These are phyloP conservation scores for Chlamydomonas sp. DNA, from an alignment of 139 green algal genomes.

Conservation along the genomic window DNA sequence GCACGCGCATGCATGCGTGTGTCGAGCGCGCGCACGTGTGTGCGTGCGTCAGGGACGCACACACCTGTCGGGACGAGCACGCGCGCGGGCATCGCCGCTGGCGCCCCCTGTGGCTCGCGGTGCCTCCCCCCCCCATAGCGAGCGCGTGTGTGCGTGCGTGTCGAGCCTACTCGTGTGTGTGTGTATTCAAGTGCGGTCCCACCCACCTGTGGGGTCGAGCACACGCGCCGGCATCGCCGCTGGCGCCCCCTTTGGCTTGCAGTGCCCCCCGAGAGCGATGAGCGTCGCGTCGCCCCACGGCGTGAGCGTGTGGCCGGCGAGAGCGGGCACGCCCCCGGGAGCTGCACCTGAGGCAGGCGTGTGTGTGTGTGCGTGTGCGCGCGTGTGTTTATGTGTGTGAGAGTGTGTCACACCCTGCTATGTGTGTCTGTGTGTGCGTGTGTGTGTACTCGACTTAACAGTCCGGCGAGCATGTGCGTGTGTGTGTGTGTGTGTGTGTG, in stretches of 20 bases:
- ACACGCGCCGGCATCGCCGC: constrained; percentile 48
- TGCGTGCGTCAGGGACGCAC: neutral
- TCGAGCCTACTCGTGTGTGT: neutral
- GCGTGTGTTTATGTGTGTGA: no score
- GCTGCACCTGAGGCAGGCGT: no score
- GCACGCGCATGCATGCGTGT: neutral
- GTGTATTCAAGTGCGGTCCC: neutral
- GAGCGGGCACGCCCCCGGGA: constrained; percentile 15
- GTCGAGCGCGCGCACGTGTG: no score
- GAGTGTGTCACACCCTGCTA: no score
- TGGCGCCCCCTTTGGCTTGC: constrained; percentile 53
- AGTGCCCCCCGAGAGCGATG: constrained; percentile 77
- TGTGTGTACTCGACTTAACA: no score
- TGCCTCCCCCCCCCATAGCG: neutral
- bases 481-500: no score
- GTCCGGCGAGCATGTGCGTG: no score
- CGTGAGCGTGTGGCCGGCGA: constrained; percentile 45
- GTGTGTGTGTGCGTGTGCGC: no score
- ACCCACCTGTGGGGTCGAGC: constrained; percentile 44
- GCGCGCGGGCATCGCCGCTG: neutral
- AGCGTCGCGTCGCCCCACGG: constrained; percentile 48
- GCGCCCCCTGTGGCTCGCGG: no score
- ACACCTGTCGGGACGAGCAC: neutral
- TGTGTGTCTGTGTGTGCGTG: no score
- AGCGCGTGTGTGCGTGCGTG: neutral